Evolutionary conservation across 805 yeast species (phyloP).

Genomic region (Lipomyces yamadae): DNA sequence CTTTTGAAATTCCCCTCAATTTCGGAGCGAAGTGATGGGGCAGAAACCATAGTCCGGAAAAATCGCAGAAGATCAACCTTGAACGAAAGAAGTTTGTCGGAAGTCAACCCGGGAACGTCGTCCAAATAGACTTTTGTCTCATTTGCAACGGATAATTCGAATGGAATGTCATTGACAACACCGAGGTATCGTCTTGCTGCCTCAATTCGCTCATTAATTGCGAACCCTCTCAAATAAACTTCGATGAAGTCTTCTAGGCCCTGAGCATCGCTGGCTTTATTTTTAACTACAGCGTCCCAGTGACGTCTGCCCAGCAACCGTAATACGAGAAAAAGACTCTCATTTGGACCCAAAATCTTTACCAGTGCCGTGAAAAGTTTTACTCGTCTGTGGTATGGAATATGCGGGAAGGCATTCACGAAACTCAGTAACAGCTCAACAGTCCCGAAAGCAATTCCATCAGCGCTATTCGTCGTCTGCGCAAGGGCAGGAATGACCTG

Average conservation of each 20-base stretch:
- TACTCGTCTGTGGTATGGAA: conserved; percentile 95
- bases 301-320: conserved; percentile 83
- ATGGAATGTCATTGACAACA: conserved; percentile 50
- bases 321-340: conserved; percentile 71
- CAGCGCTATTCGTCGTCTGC: conserved; percentile 43
- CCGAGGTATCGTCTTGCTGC: conserved; percentile 58
- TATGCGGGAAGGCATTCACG: conserved; percentile 92
- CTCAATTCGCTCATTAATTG: conserved; percentile 66
- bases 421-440: conserved; percentile 74
- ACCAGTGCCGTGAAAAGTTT: conserved; percentile 81
- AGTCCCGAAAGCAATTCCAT: conserved; percentile 14
- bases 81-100: conserved; percentile 28
- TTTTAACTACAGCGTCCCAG: conserved; percentile 57
- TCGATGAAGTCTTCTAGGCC: conserved; percentile 72
- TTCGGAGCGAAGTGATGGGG: conserved; percentile 8
- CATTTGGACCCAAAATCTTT: conserved; percentile 68
- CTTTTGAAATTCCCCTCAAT: conserved; percentile 57
- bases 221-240: conserved; percentile 69
- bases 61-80: conserved; percentile 35
- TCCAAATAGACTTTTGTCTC: conserved; percentile 14
- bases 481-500: conserved; percentile 91
- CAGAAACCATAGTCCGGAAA: conserved; percentile 12
- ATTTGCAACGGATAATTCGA: conserved; percentile 12
- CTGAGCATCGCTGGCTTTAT: conserved; percentile 68
- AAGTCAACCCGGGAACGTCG: conserved; percentile 22